Base-by-base conservation (phyloP, 2,329 filamentous ascomycete genomes). In the Colletotrichum sansevieriae region DNA sequence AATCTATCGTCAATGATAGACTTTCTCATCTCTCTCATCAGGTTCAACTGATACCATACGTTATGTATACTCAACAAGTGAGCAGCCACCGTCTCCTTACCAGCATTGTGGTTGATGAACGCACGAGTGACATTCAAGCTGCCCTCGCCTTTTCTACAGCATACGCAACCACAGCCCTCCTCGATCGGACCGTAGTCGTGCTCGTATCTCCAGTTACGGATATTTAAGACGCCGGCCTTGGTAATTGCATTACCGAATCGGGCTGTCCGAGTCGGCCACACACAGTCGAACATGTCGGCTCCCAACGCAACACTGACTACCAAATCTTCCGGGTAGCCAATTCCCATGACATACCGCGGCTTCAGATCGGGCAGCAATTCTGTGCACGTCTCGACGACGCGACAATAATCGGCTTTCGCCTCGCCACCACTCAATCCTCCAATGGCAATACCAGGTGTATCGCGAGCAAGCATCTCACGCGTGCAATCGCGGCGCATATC, bases 281-380 rank as follows among this genome's bases (percentile, higher is more conserved):
- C 96, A 77, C 97, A 99, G 81, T 99, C 96, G 78, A 99, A 99
- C 96, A 99, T 99, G 81, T 99, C 96, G 56, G 96, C 96, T 3
- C 96, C 96, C 0, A 99, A 86, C 1, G 96, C 96, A 4, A 98
- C 91, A 61, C 94, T 97, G 44, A 99, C 95, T 2, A 99, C 88
- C 64, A 99, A 84, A 76, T 99, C 96, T 82, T 98, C 96, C 1
- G 96, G 96, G 79, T 98, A 99, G 12, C 96, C 94, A 73, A 99
- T 96, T 18, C 96, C 96, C 97, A 99, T 99, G 65, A 99, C 95
- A 81, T 99, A 99, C 78, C 96, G 88, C n/a, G 96, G 96, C 81
- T 99, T 99, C 70, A 92, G 84, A 66, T 95, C 91, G 0, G 97
- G 97, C 18, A 99, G 85, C 67, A 97, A 80, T 37, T 85, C 87